These are phyloP conservation scores for Artemisia argyi DNA, from an alignment of 129 eudicot genomes.

Conservation along the genomic window DNA sequence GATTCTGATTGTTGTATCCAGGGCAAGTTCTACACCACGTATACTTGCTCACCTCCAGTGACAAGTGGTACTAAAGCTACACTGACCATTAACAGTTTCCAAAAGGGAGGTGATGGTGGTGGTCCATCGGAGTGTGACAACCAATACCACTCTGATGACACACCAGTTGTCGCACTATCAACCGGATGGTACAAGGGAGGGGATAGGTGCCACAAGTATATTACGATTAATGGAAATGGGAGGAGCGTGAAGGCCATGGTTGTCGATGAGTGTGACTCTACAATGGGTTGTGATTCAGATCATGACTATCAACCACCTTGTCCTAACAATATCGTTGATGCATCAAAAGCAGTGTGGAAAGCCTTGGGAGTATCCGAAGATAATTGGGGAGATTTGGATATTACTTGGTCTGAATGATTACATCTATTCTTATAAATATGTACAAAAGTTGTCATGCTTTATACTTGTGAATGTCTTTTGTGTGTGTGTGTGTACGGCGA, in stretches of 20 bases:
- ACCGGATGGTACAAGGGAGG: constrained; percentile 9
- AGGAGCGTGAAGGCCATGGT: constrained; percentile 1
- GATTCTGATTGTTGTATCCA: too few species aligned
- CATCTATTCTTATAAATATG: too few species aligned
- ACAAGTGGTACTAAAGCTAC: too few species aligned
- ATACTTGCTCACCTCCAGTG: too few species aligned
- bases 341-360: constrained; percentile 5
- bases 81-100: too few species aligned
- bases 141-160: too few species aligned
- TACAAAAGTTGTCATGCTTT: too few species aligned
- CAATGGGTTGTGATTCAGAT: background rate
- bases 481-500: too few species aligned
- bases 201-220: background rate
- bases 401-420: background rate
- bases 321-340: constrained; percentile 4
- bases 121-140: too few species aligned
- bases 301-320: constrained; percentile 8
- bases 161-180: background rate
- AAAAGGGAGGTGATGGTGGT: too few species aligned
- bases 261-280: background rate
- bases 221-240: background rate
- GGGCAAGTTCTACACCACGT: too few species aligned
- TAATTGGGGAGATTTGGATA: constrained; percentile 6
- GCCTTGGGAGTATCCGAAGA: background rate
- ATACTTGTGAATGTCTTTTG: too few species aligned